Conservation (phyloP, 164 flowering plant species). For the Cinnamomum chago region DNA sequence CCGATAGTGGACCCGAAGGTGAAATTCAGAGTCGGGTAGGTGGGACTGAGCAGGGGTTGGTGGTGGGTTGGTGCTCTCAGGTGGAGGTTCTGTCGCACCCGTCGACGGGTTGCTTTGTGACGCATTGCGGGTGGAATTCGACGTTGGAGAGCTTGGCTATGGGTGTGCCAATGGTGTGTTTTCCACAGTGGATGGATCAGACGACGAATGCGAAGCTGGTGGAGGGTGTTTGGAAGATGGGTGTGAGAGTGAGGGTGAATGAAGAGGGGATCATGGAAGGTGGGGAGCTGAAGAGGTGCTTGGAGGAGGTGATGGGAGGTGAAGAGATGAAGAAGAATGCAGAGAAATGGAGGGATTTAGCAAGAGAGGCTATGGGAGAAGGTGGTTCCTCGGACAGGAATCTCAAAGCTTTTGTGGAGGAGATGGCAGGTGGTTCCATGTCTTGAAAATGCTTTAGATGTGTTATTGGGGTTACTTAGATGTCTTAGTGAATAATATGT, state of each 20-base stretch:
- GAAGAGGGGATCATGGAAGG: constrained; percentile 32
- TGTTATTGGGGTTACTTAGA: too few species aligned
- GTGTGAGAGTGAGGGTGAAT: constrained; percentile 30
- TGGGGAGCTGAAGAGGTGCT: constrained; percentile 41
- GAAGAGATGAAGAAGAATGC: constrained; percentile 35
- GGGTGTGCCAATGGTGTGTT: constrained; percentile 54
- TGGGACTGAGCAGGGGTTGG: constrained; percentile 19
- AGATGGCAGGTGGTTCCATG: background rate
- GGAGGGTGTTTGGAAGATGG: constrained; percentile 47
- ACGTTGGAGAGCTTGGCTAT: constrained; percentile 37
- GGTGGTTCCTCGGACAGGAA: constrained; percentile 39
- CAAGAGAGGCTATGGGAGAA: constrained; percentile 28
- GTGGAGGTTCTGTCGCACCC: constrained; percentile 46
- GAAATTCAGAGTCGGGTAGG: background rate
- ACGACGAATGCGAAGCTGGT: constrained; percentile 50
- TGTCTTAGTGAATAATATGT: too few species aligned
- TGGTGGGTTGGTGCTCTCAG: constrained; percentile 46
- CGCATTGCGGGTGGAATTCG: constrained; percentile 78
- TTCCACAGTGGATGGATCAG: constrained; percentile 54
- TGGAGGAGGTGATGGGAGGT: constrained; percentile 46
- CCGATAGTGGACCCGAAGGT: background rate
- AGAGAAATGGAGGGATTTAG: constrained; percentile 34
- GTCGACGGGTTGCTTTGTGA: constrained; percentile 51
- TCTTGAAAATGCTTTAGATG: too few species aligned
- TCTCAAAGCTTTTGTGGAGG: constrained; percentile 23